phyloP scores from a whole-genome alignment of 306 rosid species.

The Cicer cuneatum region DNA sequence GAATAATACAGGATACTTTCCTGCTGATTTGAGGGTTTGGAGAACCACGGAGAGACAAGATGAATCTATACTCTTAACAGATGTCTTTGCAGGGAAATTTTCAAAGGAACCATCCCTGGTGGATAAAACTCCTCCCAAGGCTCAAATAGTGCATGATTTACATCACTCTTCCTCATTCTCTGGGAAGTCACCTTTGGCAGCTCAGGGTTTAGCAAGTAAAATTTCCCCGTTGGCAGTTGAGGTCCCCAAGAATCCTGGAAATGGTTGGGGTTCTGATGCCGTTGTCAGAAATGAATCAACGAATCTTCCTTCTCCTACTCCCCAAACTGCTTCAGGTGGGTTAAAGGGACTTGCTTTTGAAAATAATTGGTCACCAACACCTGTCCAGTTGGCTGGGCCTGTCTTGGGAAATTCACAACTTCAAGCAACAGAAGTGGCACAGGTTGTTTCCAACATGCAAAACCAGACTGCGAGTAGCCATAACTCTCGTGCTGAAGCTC shows the following conservation, averaged over 20 bases:
- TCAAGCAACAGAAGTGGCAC: slow-evolving; percentile 51
- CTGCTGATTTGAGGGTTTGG: slow-evolving; percentile 87
- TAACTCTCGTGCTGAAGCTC: slow-evolving; percentile 55
- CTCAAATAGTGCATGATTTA: slow-evolving; percentile 57
- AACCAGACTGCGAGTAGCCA: slow-evolving; percentile 56
- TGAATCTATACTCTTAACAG: slow-evolving; percentile 70
- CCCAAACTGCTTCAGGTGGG: slow-evolving; percentile 63
- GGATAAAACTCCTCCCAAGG: slow-evolving; percentile 56
- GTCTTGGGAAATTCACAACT: slow-evolving; percentile 55
- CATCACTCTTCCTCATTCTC: slow-evolving; percentile 52
- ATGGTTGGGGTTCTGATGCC: slow-evolving; percentile 62
- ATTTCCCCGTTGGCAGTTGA: slow-evolving; percentile 62
- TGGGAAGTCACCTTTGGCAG: slow-evolving; percentile 56
- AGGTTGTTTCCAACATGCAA: slow-evolving; percentile 67
- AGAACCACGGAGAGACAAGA: slow-evolving; percentile 66
- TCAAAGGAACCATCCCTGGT: slow-evolving; percentile 54
- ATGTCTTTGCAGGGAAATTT: slow-evolving; percentile 79
- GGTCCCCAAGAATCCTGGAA: slow-evolving; percentile 64
- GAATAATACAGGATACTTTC: slow-evolving; percentile 93
- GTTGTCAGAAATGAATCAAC: slow-evolving; percentile 61
- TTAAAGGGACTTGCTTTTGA: slow-evolving; percentile 62
- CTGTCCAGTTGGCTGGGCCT: slow-evolving; percentile 55
- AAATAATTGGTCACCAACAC: slow-evolving; percentile 67
- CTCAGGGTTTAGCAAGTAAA: slow-evolving; percentile 53
- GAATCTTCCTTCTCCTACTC: slow-evolving; percentile 98